These are phyloP conservation scores for Tetracladium maxilliforme DNA, from an alignment of 2,329 filamentous ascomycete species.

Conservation along the genomic window DNA sequence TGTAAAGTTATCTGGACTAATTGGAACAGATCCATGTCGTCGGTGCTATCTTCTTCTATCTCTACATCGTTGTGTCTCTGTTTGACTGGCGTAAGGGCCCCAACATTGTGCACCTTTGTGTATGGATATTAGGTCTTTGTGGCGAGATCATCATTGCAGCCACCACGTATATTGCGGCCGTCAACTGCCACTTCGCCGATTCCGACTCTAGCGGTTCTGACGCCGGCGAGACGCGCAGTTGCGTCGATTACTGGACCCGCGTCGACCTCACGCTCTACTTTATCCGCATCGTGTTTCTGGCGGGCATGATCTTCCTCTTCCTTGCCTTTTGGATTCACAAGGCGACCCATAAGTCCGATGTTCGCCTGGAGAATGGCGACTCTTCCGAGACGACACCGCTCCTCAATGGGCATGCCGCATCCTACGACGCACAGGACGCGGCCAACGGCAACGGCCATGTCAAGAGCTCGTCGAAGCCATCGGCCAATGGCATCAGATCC, in stretches of 20 bases:
- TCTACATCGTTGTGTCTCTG: slow-evolving; percentile 73
- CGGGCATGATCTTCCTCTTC: slow-evolving; percentile 24
- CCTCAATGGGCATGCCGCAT: slow-evolving; percentile 28
- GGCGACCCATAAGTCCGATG: slow-evolving; percentile 24
- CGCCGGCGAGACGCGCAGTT: slow-evolving; percentile 24
- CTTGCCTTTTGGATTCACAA: slow-evolving; percentile 44
- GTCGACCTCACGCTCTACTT: slow-evolving; percentile 53
- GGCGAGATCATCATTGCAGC: slow-evolving; percentile 57
- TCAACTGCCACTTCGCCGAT: slow-evolving; percentile 44
- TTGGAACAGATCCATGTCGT: slow-evolving; percentile 62
- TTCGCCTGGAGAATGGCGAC: slow-evolving; percentile 21
- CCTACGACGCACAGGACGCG: slow-evolving; percentile 11
- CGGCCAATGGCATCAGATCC: slow-evolving; percentile 19
- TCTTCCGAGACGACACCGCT: slow-evolving; percentile 48
- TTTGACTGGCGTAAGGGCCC: slow-evolving; percentile 74
- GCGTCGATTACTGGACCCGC: slow-evolving; percentile 37
- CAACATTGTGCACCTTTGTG: slow-evolving; percentile 61
- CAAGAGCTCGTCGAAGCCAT: not conserved
- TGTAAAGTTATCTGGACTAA: slow-evolving; percentile 2
- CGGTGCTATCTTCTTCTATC: slow-evolving; percentile 75
- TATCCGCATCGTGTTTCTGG: slow-evolving; percentile 52
- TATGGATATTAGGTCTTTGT: slow-evolving; percentile 61
- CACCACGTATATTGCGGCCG: slow-evolving; percentile 53
- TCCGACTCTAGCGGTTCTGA: slow-evolving; percentile 12
- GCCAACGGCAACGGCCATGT: slow-evolving; percentile 9